phyloP scores from a whole-genome alignment of 2,329 filamentous ascomycete species.

The Botrytis sinoallii region DNA sequence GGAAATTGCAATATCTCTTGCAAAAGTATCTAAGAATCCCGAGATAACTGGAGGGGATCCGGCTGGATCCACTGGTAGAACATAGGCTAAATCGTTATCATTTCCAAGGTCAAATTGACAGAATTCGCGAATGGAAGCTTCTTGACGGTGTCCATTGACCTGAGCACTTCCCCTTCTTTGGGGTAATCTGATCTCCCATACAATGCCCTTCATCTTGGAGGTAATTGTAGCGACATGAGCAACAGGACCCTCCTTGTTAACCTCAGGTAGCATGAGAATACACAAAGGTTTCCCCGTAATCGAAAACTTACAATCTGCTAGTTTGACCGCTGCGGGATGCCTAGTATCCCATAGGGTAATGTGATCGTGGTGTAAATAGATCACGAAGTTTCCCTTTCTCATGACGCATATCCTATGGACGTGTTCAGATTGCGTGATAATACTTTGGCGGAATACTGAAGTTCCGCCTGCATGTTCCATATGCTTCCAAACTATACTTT shows the following conservation, averaged over 20 bases:
- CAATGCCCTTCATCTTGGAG: constrained; percentile 72
- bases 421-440: constrained; percentile 63
- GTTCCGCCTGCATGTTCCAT: constrained; percentile 48
- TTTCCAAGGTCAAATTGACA: constrained; percentile 66
- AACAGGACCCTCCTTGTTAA: constrained; percentile 48
- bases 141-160: constrained; percentile 19
- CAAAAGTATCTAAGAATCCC: constrained; percentile 81
- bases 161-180: constrained; percentile 38
- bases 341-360: constrained; percentile 81
- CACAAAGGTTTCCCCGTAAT: constrained; percentile 72
- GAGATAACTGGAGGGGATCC: constrained; percentile 68
- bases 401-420: constrained; percentile 80
- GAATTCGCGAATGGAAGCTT: constrained; percentile 58
- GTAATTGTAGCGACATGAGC: constrained; percentile 80
- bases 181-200: constrained; percentile 73
- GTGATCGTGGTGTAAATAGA: constrained; percentile 71
- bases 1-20: constrained; percentile 80
- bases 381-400: constrained; percentile 71
- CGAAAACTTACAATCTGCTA: constrained; percentile 58
- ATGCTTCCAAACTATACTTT: constrained; percentile 82
- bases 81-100: constrained; percentile 57
- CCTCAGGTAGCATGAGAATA: constrained; percentile 70
- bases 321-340: constrained; percentile 52
- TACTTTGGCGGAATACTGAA: constrained; percentile 63
- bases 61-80: constrained; percentile 83